These are phyloP conservation scores for Neodidymelliopsis sp. DNA, from an alignment of 2,329 filamentous ascomycete genomes.

Conservation along the genomic window DNA sequence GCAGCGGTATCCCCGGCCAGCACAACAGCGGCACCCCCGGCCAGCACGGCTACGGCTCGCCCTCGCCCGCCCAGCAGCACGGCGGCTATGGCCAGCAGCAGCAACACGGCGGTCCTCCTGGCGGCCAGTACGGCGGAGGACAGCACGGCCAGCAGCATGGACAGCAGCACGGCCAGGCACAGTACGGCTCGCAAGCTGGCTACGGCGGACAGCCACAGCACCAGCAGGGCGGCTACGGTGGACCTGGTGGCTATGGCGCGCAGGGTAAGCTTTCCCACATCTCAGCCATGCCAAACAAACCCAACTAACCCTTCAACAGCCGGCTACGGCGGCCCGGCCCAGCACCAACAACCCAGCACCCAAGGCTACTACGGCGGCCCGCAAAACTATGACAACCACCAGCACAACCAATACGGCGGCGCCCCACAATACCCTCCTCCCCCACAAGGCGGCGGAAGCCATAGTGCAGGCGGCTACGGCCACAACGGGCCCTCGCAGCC, in stretches of 20 bases:
- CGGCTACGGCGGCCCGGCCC: constrained; percentile 43
- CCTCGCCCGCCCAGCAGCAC: constrained; percentile 27
- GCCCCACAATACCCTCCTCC: constrained; percentile 23
- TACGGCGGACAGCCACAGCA: constrained; percentile 33
- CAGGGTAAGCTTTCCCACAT: constrained; percentile 34
- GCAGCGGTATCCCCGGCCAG: constrained; percentile 25
- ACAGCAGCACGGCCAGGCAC: constrained; percentile 14
- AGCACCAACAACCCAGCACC: constrained; percentile 26
- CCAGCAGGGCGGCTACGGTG: constrained; percentile 32
- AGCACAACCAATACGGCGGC: constrained; percentile 37
- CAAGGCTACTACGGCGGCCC: constrained; percentile 37
- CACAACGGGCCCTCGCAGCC: constrained; percentile 29
- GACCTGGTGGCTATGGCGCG: constrained; percentile 25
- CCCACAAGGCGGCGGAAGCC: constrained; percentile 19
- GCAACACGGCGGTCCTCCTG: constrained; percentile 21
- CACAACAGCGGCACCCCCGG: constrained; percentile 32
- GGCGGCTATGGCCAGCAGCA: constrained; percentile 27
- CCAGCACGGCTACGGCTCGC: constrained; percentile 29
- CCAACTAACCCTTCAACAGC: too few species aligned
- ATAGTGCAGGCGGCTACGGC: constrained; percentile 6
- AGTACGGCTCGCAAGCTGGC: constrained; percentile 35
- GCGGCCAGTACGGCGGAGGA: constrained; percentile 22
- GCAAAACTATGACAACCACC: constrained; percentile 41
- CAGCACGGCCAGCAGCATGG: constrained; percentile 18
- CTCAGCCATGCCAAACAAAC: too few species aligned